phyloP scores from a whole-genome alignment of 257 asterid genomes.

The Nicotiana paniculata region DNA sequence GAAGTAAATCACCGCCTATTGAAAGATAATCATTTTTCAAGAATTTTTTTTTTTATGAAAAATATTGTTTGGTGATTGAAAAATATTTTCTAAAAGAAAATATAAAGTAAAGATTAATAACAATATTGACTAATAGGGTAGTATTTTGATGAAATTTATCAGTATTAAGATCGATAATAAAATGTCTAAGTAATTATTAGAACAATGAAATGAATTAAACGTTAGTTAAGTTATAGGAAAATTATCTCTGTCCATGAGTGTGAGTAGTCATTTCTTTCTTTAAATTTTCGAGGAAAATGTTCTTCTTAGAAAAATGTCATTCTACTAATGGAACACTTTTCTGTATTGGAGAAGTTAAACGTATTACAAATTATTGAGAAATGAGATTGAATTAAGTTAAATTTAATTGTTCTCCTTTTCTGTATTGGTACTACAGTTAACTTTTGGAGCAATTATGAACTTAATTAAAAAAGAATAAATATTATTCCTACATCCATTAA shows the following conservation, averaged over 20 bases:
- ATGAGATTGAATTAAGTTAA: neutral
- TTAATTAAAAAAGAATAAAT: too few species aligned
- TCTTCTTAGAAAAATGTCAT: neutral
- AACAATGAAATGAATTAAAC: neutral
- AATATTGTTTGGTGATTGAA: too few species aligned
- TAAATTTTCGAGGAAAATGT: neutral
- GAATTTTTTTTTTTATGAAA: neutral
- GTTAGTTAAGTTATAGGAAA: neutral
- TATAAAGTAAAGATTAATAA: neutral
- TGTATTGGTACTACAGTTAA: neutral
- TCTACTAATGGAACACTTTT: neutral
- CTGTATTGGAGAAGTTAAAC: too few species aligned
- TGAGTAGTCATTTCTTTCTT: neutral
- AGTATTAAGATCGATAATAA: neutral
- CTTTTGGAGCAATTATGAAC: neutral
- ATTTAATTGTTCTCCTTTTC: neutral
- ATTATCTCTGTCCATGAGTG: neutral
- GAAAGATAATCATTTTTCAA: neutral
- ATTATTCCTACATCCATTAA: neutral
- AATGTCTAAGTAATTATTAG: neutral
- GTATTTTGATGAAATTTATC: neutral
- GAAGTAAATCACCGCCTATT: neutral
- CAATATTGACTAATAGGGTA: neutral
- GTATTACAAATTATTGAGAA: too few species aligned
- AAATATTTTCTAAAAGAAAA: neutral